Conservation (phyloP, 1,139 yeast genomes). For the Diutina catenulata region DNA sequence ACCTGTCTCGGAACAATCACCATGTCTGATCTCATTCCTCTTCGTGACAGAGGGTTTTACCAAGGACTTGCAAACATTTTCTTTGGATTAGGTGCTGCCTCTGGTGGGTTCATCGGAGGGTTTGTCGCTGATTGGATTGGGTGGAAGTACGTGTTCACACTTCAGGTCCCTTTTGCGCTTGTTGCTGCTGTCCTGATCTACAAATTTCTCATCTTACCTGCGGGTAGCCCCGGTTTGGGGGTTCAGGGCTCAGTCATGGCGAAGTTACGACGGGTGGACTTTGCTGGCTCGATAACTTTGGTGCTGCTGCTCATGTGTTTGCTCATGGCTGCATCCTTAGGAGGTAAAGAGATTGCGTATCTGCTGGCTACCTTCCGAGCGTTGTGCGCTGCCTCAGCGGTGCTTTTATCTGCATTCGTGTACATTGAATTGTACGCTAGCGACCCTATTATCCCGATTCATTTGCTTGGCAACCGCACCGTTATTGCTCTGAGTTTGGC, state of each 20-base stretch:
- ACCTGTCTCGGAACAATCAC: slow-evolving; percentile 40
- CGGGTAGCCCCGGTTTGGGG: slow-evolving; percentile 35
- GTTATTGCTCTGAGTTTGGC: slow-evolving; percentile 54
- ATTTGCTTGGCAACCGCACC: slow-evolving; percentile 42
- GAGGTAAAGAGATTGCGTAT: slow-evolving; percentile 45
- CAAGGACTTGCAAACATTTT: slow-evolving; percentile 52
- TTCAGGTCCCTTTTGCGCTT: slow-evolving; percentile 53
- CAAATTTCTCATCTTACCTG: slow-evolving; percentile 30
- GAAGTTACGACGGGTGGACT: slow-evolving; percentile 52
- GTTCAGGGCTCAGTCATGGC: slow-evolving; percentile 29
- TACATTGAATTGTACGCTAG: slow-evolving; percentile 45
- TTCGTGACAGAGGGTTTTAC: slow-evolving; percentile 39
- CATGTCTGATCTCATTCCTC: slow-evolving; percentile 40
- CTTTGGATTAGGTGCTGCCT: slow-evolving; percentile 59
- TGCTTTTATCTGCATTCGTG: slow-evolving; percentile 23
- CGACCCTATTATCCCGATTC: slow-evolving; percentile 61
- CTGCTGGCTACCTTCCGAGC: slow-evolving; percentile 18
- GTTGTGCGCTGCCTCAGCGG: slow-evolving; percentile 9
- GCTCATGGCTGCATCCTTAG: slow-evolving; percentile 60
- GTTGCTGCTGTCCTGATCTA: slow-evolving; percentile 32
- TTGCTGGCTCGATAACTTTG: slow-evolving; percentile 54
- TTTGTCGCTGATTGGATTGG: slow-evolving; percentile 58
- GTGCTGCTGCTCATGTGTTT: slow-evolving; percentile 40
- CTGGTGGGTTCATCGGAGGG: slow-evolving; percentile 64
- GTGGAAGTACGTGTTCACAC: slow-evolving; percentile 56